Evolutionary conservation across 108 stramenopile genomes (phyloP).

Genomic region (Skeletonema costatum): DNA sequence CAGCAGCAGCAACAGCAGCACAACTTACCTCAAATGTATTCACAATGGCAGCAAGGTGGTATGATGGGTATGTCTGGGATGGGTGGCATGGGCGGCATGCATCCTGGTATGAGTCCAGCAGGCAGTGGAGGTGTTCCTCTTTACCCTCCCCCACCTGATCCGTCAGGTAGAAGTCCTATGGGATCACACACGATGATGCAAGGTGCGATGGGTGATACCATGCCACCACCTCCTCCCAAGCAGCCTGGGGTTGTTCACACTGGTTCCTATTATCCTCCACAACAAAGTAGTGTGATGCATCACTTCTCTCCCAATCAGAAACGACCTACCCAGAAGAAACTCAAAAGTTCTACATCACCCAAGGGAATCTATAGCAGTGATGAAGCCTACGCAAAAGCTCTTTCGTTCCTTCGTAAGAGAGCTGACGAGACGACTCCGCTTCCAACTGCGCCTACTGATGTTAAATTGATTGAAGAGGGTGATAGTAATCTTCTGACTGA

Average conservation of each 20-base stretch:
- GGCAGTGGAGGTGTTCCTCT: neutral
- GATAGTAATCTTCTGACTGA: constrained; percentile 71
- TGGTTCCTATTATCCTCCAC: neutral
- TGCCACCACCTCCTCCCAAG: neutral
- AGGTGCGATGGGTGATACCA: neutral
- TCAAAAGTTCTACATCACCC: constrained; percentile 27
- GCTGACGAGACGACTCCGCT: constrained; percentile 13
- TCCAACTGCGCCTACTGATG: constrained; percentile 18
- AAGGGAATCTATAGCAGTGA: constrained; percentile 25
- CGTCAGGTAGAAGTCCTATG: neutral
- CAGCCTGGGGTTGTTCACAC: neutral
- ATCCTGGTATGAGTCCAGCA: neutral
- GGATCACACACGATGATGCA: neutral
- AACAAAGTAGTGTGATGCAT: neutral
- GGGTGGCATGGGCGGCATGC: neutral
- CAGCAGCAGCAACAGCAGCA: neutral
- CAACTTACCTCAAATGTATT: neutral
- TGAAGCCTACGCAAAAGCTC: constrained; percentile 29
- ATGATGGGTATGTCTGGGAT: neutral
- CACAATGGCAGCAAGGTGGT: neutral
- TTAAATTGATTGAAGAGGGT: constrained; percentile 22
- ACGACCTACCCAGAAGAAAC: neutral
- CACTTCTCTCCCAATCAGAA: constrained; percentile 6
- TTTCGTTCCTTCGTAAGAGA: constrained; percentile 24
- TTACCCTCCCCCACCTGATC: neutral